Evolutionary conservation across 2,329 filamentous ascomycete species (phyloP).

Genomic region (Dissoconium aciculare): DNA sequence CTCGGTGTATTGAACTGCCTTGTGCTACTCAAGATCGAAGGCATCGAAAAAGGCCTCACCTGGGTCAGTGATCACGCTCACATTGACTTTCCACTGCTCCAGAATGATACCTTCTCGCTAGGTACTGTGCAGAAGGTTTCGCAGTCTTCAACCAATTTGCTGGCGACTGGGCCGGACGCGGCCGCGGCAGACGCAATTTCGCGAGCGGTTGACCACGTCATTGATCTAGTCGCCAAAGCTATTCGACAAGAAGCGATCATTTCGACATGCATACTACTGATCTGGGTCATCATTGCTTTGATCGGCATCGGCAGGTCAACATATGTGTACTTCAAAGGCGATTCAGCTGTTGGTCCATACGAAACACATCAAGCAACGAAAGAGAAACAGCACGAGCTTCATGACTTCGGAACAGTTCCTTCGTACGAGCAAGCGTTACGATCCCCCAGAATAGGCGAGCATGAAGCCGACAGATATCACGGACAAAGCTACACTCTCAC

Average conservation of each 20-base stretch:
- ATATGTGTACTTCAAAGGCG: conserved; percentile 43
- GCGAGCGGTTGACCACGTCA: conserved; percentile 56
- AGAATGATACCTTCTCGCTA: conserved; percentile 67
- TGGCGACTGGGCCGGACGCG: conserved; percentile 54
- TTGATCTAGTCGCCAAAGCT: conserved; percentile 48
- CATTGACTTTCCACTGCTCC: conserved; percentile 62
- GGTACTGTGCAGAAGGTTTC: conserved; percentile 48
- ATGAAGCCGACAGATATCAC: conserved; percentile 28
- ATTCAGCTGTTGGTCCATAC: conserved; percentile 7
- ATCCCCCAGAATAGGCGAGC: conserved; percentile 23
- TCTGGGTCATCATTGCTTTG: conserved; percentile 67
- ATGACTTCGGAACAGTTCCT: conserved; percentile 20
- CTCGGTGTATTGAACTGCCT: conserved; percentile 70
- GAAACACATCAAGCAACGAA: conserved; percentile 7
- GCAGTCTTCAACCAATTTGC: conserved; percentile 50
- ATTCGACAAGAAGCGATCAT: conserved; percentile 70
- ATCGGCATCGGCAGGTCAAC: conserved; percentile 55
- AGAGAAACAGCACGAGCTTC: conserved; percentile 10
- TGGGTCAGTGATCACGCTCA: conserved; percentile 85
- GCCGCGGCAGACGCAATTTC: conserved; percentile 70
- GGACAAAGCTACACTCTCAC: conserved; percentile 33
- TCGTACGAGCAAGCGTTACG: conserved; percentile 24
- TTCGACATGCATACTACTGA: conserved; percentile 53
- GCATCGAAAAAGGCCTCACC: conserved; percentile 74
- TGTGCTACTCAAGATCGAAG: conserved; percentile 72